Base-by-base conservation (phyloP, 1,139 yeast species). In the Debaryomyces psychrophilus region DNA sequence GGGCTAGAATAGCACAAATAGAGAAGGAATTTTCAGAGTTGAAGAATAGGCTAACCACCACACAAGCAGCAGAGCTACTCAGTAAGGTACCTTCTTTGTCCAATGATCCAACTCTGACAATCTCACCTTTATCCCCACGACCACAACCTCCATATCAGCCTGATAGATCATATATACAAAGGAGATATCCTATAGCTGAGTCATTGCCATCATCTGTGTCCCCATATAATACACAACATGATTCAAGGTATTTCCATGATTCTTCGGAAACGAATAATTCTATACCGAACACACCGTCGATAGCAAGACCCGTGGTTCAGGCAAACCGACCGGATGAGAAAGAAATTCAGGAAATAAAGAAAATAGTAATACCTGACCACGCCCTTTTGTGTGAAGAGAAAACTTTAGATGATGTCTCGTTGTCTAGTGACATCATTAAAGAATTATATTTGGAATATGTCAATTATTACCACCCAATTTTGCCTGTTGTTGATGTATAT, bases 401-500 rank as follows among this genome's bases (percentile, higher is more conserved):
- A 60, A 67, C 84, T 3, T 66, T 90, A 40, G 95, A 89, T 36
- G 80, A 81, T 5, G 78, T 90, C 2, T 71, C 82, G 2, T 68
- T 92, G 41, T 64, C 79, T 0, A 70, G 89, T 0, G 79, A 75
- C 2, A 82, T 82, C 36, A 90, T 93, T 43, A 72, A 73, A 39
- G 74, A 75, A n/a, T 70, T 92, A 15, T 93, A 76, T 60, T 55
- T 72, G 33, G 97, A 90, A 59, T 93, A 83, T 60, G 86, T 85
- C 2, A 67, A 72, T 20, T 75, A 81, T 50, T 93, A 92, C 58
- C 97, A 93, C 61, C 87, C 89, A 0, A 84, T 88, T 44, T 62
- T 93, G 41, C 98, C 98, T 0, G 88, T 92, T 2, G 95, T 92
- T 2, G 96, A 92, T 59, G 78, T 92, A 1, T 54, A 73, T 5